These are phyloP conservation scores for Dentipellis sp. DNA, from an alignment of 768 basidiomycete species.

Conservation along the genomic window DNA sequence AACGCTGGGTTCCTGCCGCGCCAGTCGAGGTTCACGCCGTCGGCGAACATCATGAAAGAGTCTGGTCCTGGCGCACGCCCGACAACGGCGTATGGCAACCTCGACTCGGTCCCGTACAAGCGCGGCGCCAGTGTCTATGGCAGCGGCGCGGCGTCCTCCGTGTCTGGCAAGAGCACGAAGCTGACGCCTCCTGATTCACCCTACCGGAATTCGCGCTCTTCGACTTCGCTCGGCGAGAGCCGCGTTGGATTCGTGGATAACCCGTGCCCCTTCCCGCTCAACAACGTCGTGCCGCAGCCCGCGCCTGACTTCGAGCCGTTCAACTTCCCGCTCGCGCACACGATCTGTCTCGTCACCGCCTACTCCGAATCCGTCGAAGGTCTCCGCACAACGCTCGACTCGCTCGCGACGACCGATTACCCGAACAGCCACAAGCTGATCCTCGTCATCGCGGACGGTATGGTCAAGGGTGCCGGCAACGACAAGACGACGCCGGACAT, in stretches of 20 bases:
- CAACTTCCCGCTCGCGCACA: slow-evolving; percentile 89
- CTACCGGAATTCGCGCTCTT: slow-evolving; percentile 70
- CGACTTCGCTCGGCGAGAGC: slow-evolving; percentile 60
- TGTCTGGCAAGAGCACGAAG: slow-evolving; percentile 33
- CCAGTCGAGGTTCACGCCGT: slow-evolving; percentile 65
- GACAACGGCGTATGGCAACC: slow-evolving; percentile 54
- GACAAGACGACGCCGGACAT: slow-evolving; percentile 88
- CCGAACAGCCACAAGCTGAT: slow-evolving; percentile 97
- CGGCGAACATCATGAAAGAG: slow-evolving; percentile 48
- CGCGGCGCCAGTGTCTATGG: slow-evolving; percentile 29
- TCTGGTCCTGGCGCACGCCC: slow-evolving; percentile 41
- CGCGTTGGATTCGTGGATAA: slow-evolving; percentile 47
- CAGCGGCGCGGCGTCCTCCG: slow-evolving; percentile 11
- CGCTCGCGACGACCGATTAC: slow-evolving; percentile 95
- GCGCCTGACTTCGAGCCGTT: slow-evolving; percentile 88
- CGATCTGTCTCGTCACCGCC: slow-evolving; percentile 94
- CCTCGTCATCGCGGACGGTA: slow-evolving; percentile 93
- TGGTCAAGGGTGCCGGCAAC: slow-evolving; percentile 96
- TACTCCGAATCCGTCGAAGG: slow-evolving; percentile 98
- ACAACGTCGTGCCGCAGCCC: slow-evolving; percentile 88
- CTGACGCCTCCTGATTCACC: slow-evolving; percentile 69
- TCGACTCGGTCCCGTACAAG: slow-evolving; percentile 56
- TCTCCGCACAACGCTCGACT: slow-evolving; percentile 95
- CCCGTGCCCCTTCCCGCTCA: slow-evolving; percentile 88
- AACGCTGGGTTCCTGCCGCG: slow-evolving; percentile 50